Evolutionary conservation across 345 rosid species (phyloP), one percentile per base, ranked within the genome.

Genomic region (Reutealis trisperma): DNA sequence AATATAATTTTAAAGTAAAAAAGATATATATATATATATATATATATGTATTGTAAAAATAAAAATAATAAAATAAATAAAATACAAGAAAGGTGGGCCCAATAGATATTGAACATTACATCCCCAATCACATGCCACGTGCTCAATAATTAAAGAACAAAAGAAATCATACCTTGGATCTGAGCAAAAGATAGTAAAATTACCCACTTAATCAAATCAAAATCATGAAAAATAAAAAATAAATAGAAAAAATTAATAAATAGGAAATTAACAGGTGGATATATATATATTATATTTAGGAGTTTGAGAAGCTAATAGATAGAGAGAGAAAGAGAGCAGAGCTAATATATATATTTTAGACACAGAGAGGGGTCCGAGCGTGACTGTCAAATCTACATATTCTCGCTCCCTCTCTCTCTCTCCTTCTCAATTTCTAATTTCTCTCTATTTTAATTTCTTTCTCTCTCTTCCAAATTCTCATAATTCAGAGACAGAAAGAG

Each of bases 331-430:
- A 80, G 77, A 74, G 86, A 83, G 80, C 76, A 76, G 60, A 81
- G 49, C 25, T 59, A 65, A 62, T 76, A 75, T 45, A 59, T 21
- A 8, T 59, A 27, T 25, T 54, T 61, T 52, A 74, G 86, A 83
- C 83, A 78, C 79, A 65, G 58, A 70, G 85, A 81, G 77, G 76
- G 83, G 84, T 84, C 84, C 73, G 80, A 80, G 90, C 81, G 89
- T 81, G 92, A 88, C 89, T 85, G 88, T 87, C 92, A 90, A 90
- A 87, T 88, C 92, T 80, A 63, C 81, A 79, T 84, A 82, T 87
- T 87, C 90, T 88, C 85, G 85, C 83, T 79, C 83, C n/a, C n/a
- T n/a, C n/a, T 66, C 67, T 69, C 74, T 45, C 41, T 42, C 42
- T 19, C 5, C 7, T 57, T 52, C 49, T 75, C 88, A 37, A 7